A percentile compares a stretch with the other conserved stretches of the same genome.
Conservation (phyloP, 176 grass and related monocot species). For the Guadua angustifolia region DNA sequence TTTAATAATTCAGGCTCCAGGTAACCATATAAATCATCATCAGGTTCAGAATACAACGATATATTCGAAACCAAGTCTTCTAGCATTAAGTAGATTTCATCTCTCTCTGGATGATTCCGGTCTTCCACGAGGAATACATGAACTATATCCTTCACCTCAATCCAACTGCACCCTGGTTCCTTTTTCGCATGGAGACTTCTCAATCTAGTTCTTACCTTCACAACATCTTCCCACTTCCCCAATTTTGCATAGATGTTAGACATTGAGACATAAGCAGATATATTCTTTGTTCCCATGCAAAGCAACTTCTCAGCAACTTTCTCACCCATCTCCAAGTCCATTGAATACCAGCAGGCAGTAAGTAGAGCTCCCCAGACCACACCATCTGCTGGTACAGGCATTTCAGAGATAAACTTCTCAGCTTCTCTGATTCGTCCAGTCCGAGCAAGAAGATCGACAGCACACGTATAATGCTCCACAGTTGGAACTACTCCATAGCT, state of each 20-base stretch:
- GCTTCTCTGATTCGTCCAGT: constrained; percentile 46
- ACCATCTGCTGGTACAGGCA: constrained; percentile 52
- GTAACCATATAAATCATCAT: constrained; percentile 25
- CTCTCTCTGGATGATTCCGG: constrained; percentile 61
- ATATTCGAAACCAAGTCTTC: constrained; percentile 51
- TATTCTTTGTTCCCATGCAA: constrained; percentile 55
- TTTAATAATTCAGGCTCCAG: constrained; percentile 5
- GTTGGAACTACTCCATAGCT: constrained; percentile 52
- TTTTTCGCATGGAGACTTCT: constrained; percentile 47
- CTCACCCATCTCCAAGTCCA: constrained; percentile 60
- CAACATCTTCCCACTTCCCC: constrained; percentile 62
- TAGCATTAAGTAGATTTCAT: constrained; percentile 51
- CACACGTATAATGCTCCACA: constrained; percentile 59
- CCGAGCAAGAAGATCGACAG: constrained; percentile 63
- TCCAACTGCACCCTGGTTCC: constrained; percentile 64
- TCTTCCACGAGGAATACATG: constrained; percentile 66
- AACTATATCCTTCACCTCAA: constrained; percentile 58
- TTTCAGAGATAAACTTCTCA: constrained; percentile 56
- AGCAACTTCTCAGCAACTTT: constrained; percentile 51
- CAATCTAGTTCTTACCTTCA: constrained; percentile 53
- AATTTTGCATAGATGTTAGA: constrained; percentile 68
- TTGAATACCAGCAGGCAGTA: constrained; percentile 55
- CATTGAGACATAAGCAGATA: constrained; percentile 55
- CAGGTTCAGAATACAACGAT: constrained; percentile 33
- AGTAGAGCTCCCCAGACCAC: constrained; percentile 59